Evolutionary conservation across 495 filamentous ascomycete species (phyloP), one percentile per base, ranked within the genome.

Genomic region (Penicillium coffeae): DNA sequence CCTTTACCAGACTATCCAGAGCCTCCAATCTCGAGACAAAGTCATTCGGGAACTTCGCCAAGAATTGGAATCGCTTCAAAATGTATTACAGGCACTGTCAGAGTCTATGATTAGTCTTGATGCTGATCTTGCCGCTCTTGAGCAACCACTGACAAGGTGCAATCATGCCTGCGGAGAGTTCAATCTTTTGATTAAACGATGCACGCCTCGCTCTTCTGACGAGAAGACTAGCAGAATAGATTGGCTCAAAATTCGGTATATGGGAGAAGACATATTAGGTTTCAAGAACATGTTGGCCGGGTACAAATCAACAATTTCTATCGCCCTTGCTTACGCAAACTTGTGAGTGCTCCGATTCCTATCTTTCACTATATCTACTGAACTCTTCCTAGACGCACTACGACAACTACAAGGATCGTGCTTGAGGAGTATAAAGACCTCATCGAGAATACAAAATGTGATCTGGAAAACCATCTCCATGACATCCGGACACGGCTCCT

Each of bases 301-400:
- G 44, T 66, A 66, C 44, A 66, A 66, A 45, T 58, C 60, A 38
- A 66, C 60, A 14, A 63, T 66, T 19, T 54, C 20, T 15, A 59
- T 66, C 55, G 59, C 60, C 18, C 48, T n/a, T n/a, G n/a, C n/a
- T n/a, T n/a, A n/a, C n/a, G n/a, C n/a, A n/a, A n/a, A n/a, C n/a
- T n/a, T n/a, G 63, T 32, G 47, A 46, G 1, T 51, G 58, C 38
- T 45, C 57, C 44, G 63, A 46, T 44, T 35, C 61, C 57, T 63
- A 54, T 51, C 56, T 55, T 27, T 16, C 32, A n/a, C n/a, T n/a
- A n/a, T 14, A 16, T 62, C 20, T 38, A 54, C 1, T 45, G 2
- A 32, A 8, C 22, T 35, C 27, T 45, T 2, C 6, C 21, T 35
- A 0, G n/a, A 25, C n/a, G n/a, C n/a, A n/a, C n/a, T n/a, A 42